These are phyloP conservation scores for Sphagnurus paluster DNA, from an alignment of 1,284 basidiomycete species.

Conservation along the genomic window DNA sequence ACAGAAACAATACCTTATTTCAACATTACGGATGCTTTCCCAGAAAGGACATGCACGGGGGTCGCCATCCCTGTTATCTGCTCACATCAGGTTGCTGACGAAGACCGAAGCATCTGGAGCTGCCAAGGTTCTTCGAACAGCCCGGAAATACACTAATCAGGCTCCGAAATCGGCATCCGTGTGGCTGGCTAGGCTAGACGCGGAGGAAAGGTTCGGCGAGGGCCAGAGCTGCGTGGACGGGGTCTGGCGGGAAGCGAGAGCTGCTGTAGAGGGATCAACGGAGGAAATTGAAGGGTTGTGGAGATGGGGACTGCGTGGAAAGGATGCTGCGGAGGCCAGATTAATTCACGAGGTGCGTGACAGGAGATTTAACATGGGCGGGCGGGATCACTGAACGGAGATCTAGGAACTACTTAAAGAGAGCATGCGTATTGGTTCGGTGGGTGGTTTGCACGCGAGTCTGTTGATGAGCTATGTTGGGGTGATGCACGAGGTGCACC, in stretches of 20 bases:
- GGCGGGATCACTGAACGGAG: constrained; percentile 14
- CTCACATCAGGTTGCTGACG: constrained; percentile 48
- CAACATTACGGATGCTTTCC: constrained; percentile 47
- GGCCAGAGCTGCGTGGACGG: constrained; percentile 21
- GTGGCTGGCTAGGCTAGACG: constrained; percentile 55
- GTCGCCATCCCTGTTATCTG: constrained; percentile 42
- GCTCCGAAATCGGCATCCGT: constrained; percentile 36
- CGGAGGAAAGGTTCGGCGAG: constrained; percentile 36
- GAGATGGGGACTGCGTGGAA: constrained; percentile 47
- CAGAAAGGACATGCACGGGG: constrained; percentile 26
- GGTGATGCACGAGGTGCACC: constrained; percentile 28
- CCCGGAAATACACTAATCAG: constrained; percentile 44
- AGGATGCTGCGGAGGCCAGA: constrained; percentile 22
- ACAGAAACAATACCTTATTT: constrained; percentile 49
- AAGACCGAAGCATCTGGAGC: constrained; percentile 30
- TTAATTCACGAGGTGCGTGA: constrained; percentile 40
- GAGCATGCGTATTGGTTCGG: constrained; percentile 45
- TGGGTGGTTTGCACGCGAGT: constrained; percentile 44
- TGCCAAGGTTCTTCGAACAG: constrained; percentile 39
- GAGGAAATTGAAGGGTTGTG: constrained; percentile 43
- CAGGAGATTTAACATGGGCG: constrained; percentile 3
- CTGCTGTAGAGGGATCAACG: constrained; percentile 30
- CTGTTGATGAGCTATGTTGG: constrained; percentile 47
- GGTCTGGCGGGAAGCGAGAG: constrained; percentile 45
- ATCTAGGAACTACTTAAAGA: constrained; percentile 46